phyloP scores from a whole-genome alignment of 1,284 basidiomycete genomes.

The Anthracocystis walkeri region DNA sequence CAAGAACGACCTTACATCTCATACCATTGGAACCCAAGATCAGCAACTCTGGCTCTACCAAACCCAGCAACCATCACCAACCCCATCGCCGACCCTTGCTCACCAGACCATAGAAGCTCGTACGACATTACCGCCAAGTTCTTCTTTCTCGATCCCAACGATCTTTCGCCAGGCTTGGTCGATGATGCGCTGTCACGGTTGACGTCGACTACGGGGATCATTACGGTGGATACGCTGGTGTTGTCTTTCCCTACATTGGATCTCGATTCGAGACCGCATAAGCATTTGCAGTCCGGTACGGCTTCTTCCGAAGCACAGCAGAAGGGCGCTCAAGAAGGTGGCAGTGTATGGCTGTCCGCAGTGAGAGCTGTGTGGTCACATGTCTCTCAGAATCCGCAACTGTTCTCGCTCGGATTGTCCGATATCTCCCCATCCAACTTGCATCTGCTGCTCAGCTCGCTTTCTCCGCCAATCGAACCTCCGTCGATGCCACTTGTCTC shows the following conservation, averaged over 20 bases:
- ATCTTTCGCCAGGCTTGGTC: conserved; percentile 32
- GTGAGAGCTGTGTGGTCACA: conserved; percentile 31
- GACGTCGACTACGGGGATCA: conserved; percentile 54
- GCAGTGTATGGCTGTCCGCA: conserved; percentile 4
- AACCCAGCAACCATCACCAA: conserved; percentile 57
- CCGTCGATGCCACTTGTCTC: conserved; percentile 33
- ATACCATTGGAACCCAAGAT: conserved; percentile 42
- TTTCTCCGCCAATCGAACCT: conserved; percentile 29
- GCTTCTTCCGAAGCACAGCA: neutral
- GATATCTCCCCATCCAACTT: conserved; percentile 47
- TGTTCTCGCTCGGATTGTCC: conserved; percentile 55
- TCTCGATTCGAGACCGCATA: conserved; percentile 35
- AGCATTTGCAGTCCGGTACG: conserved; percentile 5
- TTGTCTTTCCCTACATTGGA: conserved; percentile 50
- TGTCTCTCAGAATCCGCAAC: conserved; percentile 53
- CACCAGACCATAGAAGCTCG: conserved; percentile 46
- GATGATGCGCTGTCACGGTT: conserved; percentile 59
- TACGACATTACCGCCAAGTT: conserved; percentile 66
- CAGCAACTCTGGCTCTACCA: conserved; percentile 46
- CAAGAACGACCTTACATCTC: conserved; percentile 55
- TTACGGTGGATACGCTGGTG: conserved; percentile 59
- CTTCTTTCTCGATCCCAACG: conserved; percentile 51
- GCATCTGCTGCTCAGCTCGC: conserved; percentile 15
- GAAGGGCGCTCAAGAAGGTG: neutral
- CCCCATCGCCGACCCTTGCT: conserved; percentile 56